Percentiles rank a stretch among this genome's conserved stretches.
Evolutionary conservation across 805 yeast species (phyloP).

Genomic region (Metschnikowia lochheadii): DNA sequence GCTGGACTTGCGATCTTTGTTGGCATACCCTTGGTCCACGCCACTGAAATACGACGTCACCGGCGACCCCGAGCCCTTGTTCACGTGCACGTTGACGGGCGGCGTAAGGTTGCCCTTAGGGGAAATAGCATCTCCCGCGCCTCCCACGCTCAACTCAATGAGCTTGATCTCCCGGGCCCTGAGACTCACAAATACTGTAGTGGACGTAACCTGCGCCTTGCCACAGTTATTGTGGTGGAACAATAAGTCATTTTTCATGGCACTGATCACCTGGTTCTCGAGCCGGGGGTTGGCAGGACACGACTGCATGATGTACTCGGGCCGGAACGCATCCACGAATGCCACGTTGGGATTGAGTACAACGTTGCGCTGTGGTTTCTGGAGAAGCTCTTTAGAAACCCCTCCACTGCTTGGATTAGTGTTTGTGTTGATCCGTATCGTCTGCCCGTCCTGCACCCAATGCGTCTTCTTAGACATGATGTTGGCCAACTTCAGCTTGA

Average conservation of each 20-base stretch:
- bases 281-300: constrained; percentile 49
- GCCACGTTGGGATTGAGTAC: constrained; percentile 33
- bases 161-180: constrained; percentile 43
- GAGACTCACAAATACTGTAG: constrained; percentile 40
- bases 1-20: constrained; percentile 7
- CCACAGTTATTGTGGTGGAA: constrained; percentile 38
- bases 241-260: constrained; percentile 53
- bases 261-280: constrained; percentile 43
- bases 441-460: not conserved
- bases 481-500: constrained; percentile 2
- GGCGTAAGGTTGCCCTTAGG: constrained; percentile 5
- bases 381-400: not conserved
- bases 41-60: constrained; percentile 9
- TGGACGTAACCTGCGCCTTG: constrained; percentile 28
- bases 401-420: not conserved
- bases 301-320: constrained; percentile 52
- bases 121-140: not conserved
- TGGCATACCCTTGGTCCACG: not conserved
- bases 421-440: not conserved
- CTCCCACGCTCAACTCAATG: constrained; percentile 36
- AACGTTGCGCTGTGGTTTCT: constrained; percentile 8
- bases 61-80: constrained; percentile 7
- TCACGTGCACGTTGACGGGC: constrained; percentile 4
- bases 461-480: not conserved
- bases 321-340: constrained; percentile 47